phyloP scores from a whole-genome alignment of 2,329 filamentous ascomycete species.

The Pezicula neosporulosa region DNA sequence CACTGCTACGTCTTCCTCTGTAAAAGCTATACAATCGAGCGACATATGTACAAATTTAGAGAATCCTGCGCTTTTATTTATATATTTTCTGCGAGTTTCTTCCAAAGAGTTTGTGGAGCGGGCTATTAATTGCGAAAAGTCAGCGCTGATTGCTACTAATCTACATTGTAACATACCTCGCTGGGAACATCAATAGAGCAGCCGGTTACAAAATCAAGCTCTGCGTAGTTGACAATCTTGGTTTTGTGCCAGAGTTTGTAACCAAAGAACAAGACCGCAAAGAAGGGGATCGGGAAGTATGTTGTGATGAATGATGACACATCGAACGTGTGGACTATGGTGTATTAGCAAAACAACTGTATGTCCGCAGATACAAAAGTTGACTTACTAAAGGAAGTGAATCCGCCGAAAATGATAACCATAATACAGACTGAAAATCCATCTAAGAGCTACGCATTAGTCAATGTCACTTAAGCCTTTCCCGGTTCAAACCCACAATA shows the following conservation, averaged over 20 bases:
- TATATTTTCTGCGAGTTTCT: not conserved
- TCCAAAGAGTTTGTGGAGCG: not conserved
- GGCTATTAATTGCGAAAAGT: not conserved
- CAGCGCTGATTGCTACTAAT: not conserved
- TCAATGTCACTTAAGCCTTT: not conserved
- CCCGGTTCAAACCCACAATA: not conserved
- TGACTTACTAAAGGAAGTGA: not conserved
- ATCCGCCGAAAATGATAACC: not conserved
- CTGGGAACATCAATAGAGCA: not conserved
- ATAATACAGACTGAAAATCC: constrained; percentile 44
- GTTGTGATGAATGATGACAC: not conserved
- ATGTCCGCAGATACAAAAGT: not conserved
- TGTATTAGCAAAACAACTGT: not conserved
- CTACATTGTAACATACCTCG: not conserved
- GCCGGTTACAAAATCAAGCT: not conserved
- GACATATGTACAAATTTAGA: too few species aligned
- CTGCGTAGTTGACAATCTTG: constrained; percentile 1
- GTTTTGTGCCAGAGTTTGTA: constrained; percentile 1
- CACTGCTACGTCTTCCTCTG: not conserved
- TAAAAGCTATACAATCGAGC: not conserved
- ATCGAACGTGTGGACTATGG: not conserved
- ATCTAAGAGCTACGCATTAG: constrained; percentile 38
- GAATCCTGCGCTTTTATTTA: not conserved
- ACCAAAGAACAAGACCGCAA: constrained; percentile 71
- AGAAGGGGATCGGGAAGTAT: constrained; percentile 55